phyloP scores from a whole-genome alignment of 768 basidiomycete species.

The Roridomyces roridus region DNA sequence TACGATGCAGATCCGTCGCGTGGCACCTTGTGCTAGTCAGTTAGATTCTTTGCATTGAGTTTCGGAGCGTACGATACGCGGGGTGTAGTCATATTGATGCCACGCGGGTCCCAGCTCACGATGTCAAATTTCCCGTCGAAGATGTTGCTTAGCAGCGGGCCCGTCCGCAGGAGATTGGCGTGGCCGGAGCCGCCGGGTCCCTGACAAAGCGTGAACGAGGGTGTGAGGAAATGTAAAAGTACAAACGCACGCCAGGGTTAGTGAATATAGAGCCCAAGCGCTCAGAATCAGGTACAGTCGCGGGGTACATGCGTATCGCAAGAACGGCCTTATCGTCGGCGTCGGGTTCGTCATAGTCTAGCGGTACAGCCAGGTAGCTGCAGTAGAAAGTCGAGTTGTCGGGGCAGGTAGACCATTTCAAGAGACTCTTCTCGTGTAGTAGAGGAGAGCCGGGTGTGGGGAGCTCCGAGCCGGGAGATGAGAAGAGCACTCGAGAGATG shows the following conservation, averaged over 20 bases:
- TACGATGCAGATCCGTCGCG: conserved; percentile 14
- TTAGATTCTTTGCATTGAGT: background rate
- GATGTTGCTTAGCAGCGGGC: conserved; percentile 9
- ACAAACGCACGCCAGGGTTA: conserved; percentile 11
- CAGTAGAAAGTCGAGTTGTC: conserved; percentile 20
- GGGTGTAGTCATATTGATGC: conserved; percentile 18
- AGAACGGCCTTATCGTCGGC: conserved; percentile 7
- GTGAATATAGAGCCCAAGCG: conserved; percentile 19
- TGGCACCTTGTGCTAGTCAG: conserved; percentile 5
- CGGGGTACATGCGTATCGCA: conserved; percentile 14
- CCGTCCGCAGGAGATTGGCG: background rate
- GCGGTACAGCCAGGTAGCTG: conserved; percentile 9
- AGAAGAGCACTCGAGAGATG: too few relatives aligned
- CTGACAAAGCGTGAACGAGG: background rate
- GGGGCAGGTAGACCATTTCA: conserved; percentile 12
- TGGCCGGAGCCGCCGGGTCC: conserved; percentile 21
- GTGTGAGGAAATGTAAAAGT: background rate
- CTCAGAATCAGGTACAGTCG: background rate
- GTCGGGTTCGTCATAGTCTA: conserved; percentile 7
- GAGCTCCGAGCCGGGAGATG: too few relatives aligned
- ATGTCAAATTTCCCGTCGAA: conserved; percentile 21
- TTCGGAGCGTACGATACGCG: conserved; percentile 9
- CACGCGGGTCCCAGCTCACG: conserved; percentile 23
- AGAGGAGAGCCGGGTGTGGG: too few relatives aligned
- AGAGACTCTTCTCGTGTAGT: background rate